Evolutionary conservation across 495 filamentous ascomycete species (phyloP).

Genomic region (Rusavskia elegans): DNA sequence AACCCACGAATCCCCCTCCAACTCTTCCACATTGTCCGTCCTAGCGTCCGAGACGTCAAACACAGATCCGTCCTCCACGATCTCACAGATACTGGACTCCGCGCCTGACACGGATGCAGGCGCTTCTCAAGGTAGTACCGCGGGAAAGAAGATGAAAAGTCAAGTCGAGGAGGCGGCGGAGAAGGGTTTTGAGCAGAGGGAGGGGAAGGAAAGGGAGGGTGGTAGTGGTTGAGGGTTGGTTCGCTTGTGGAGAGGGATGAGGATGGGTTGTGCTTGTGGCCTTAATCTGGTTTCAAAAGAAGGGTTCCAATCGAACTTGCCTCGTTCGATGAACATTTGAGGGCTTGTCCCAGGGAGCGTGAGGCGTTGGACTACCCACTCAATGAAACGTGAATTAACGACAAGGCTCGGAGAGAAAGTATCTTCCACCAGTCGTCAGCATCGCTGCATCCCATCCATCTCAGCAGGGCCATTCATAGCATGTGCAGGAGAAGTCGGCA

Average conservation of each 20-base stretch:
- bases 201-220: background rate
- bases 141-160: slow-evolving; percentile 8
- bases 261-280: background rate
- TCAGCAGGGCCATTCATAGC: too few species aligned
- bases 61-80: background rate
- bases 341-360: too few species aligned
- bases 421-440: too few species aligned
- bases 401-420: too few species aligned
- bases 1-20: background rate
- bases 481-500: too few species aligned
- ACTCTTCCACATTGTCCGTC: background rate
- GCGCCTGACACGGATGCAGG: slow-evolving; percentile 5
- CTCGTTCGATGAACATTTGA: too few species aligned
- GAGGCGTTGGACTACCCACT: too few species aligned
- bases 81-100: slow-evolving; percentile 6
- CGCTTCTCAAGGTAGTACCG: slow-evolving; percentile 6
- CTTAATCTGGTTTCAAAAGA: too few species aligned
- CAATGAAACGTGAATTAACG: too few species aligned
- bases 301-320: too few species aligned
- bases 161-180: slow-evolving; percentile 10
- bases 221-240: background rate
- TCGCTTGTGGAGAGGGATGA: background rate
- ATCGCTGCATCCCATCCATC: too few species aligned
- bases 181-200: slow-evolving; percentile 11
- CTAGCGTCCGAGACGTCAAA: background rate